Evolutionary conservation across 306 rosid species (phyloP).

Genomic region (Purshia tridentata): DNA sequence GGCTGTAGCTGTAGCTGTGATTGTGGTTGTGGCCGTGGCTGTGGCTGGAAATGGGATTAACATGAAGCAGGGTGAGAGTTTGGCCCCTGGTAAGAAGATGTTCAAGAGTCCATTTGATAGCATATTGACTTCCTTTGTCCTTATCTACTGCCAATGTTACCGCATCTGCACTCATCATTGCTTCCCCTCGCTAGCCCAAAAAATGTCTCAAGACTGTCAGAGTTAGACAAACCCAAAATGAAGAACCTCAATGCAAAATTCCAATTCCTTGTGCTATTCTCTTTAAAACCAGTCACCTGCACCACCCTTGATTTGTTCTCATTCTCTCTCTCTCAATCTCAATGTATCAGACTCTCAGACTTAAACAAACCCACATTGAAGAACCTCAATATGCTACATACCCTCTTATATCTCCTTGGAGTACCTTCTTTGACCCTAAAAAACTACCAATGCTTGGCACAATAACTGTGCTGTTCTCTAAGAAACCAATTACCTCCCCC

Average conservation of each 20-base stretch:
- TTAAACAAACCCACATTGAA: not conserved
- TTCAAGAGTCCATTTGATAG: conserved; percentile 82
- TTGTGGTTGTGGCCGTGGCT: no score
- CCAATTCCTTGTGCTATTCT: not conserved
- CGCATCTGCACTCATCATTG: conserved; percentile 42
- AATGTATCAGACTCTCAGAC: not conserved
- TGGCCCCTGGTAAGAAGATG: conserved; percentile 71
- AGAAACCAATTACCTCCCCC: not conserved
- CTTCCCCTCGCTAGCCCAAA: not conserved
- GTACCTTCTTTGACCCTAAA: not conserved
- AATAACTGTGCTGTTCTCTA: not conserved
- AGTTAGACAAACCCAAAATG: not conserved
- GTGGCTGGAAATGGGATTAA: conserved; percentile 47
- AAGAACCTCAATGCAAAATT: not conserved
- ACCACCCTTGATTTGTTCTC: not conserved
- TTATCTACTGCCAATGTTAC: conserved; percentile 81
- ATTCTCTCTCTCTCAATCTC: not conserved
- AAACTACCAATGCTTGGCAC: not conserved
- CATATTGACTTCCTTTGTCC: conserved; percentile 69
- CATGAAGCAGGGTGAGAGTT: conserved; percentile 52
- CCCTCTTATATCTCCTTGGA: not conserved
- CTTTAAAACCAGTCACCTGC: not conserved
- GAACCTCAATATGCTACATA: not conserved
- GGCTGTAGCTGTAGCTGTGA: no score
- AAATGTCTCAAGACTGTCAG: not conserved